Conservation (phyloP, 108 stramenopile species). For the Cyclotella kingstonii region DNA sequence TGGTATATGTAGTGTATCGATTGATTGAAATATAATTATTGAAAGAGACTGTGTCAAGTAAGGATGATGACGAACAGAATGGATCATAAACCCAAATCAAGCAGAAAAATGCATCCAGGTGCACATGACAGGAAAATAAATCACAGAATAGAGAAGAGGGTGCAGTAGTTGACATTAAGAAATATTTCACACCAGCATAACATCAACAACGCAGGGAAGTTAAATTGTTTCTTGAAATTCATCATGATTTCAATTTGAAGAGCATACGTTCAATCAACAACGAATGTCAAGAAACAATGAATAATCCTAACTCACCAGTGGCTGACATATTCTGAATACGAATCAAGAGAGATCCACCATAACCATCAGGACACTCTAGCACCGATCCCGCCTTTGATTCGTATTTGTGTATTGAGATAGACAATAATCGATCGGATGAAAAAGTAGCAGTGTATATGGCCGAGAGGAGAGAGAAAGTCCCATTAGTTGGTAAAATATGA, state of each 20-base stretch:
- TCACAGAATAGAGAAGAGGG: too few species aligned
- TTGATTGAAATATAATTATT: neutral
- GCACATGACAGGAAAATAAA: neutral
- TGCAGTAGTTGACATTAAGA: too few species aligned
- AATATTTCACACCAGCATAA: too few species aligned
- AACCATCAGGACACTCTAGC: conserved; percentile 66
- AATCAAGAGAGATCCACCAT: conserved; percentile 71
- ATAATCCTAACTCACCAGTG: conserved; percentile 39
- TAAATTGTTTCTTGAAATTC: too few species aligned
- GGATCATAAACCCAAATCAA: too few species aligned
- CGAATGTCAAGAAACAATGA: neutral
- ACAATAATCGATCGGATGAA: neutral
- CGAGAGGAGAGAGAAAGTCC: neutral
- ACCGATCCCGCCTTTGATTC: conserved; percentile 68
- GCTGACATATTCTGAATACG: conserved; percentile 82
- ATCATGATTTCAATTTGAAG: neutral
- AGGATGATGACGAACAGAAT: too few species aligned
- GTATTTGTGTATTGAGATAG: neutral
- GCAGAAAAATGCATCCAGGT: too few species aligned
- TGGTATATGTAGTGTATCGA: neutral
- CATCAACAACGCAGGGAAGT: too few species aligned
- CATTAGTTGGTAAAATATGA: too few species aligned
- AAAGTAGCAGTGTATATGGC: neutral
- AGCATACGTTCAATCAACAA: neutral
- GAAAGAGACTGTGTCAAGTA: too few species aligned